Evolutionary conservation across 176 grass and related monocot genomes (phyloP).

Genomic region (Carex scoparia): DNA sequence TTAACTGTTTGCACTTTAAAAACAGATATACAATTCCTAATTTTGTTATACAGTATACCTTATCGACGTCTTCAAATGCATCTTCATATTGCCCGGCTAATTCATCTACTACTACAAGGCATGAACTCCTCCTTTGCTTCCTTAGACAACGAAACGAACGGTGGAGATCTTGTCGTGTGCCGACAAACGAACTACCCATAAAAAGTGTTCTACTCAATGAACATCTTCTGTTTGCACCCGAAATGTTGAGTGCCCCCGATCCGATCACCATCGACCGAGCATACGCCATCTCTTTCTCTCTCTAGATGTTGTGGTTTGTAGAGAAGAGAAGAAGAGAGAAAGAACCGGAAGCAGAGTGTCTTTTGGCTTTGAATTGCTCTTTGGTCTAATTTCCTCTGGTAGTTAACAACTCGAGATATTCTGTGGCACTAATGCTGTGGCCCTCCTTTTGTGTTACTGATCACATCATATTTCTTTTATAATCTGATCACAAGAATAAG

Average conservation of each 20-base stretch:
- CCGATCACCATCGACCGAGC: constrained; percentile 6
- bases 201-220: not conserved
- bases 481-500: not conserved
- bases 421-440: not conserved
- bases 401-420: not conserved
- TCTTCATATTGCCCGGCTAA: constrained; percentile 64
- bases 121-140: not conserved
- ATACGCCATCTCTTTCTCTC: not conserved
- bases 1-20: too few species aligned
- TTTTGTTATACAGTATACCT: constrained; percentile 15
- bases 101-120: constrained; percentile 39
- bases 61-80: constrained; percentile 50
- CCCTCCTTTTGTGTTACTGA: not conserved
- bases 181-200: not conserved
- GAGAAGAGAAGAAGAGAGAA: constrained; percentile 10
- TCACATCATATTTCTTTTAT: not conserved
- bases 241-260: not conserved
- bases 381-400: constrained; percentile 1
- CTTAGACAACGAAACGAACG: not conserved
- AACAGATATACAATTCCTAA: too few species aligned
- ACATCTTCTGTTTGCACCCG: not conserved
- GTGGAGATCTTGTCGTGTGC: not conserved
- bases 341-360: constrained; percentile 7
- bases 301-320: not conserved
- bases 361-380: constrained; percentile 1